A percentile compares a stretch with the other conserved stretches of the same genome.
Conservation (phyloP, 192 early-diverging fungal species). For the Podila minutissima region DNA sequence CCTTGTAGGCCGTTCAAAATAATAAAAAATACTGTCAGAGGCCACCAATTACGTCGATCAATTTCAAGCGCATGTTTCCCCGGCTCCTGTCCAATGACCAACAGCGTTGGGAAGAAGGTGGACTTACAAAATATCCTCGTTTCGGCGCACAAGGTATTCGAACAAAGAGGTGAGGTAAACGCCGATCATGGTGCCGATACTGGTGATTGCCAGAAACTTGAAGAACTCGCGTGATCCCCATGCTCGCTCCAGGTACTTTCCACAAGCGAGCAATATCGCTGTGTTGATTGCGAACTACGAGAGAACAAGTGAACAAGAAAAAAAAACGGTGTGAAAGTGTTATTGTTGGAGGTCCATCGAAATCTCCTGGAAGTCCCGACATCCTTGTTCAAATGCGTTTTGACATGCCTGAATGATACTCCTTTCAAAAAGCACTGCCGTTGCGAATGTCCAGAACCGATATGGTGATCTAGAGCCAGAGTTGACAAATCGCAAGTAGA, state of each 20-base stretch:
- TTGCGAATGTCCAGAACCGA: neutral
- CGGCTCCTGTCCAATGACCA: too few relatives aligned
- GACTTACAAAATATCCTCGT: slow-evolving; percentile 68
- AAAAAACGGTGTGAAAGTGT: too few relatives aligned
- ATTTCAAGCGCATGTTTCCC: too few relatives aligned
- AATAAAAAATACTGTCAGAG: neutral
- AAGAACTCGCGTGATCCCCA: slow-evolving; percentile 85
- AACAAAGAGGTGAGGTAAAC: slow-evolving; percentile 65
- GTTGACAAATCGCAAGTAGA: too few relatives aligned
- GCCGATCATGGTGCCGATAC: slow-evolving; percentile 59
- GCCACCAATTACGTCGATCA: neutral
- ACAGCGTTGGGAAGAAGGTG: neutral
- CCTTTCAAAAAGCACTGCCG: neutral
- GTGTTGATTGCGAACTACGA: slow-evolving; percentile 28
- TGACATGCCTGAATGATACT: neutral
- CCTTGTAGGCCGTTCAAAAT: slow-evolving; percentile 18
- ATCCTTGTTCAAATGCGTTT: neutral
- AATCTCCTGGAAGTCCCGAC: too few relatives aligned
- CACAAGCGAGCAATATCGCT: slow-evolving; percentile 58
- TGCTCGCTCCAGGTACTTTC: slow-evolving; percentile 84
- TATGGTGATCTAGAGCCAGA: neutral
- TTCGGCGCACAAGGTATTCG: slow-evolving; percentile 64
- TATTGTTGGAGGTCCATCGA: too few relatives aligned
- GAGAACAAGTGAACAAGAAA: too few relatives aligned
- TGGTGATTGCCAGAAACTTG: slow-evolving; percentile 72